Evolutionary conservation across 2,329 filamentous ascomycete species (phyloP).

Genomic region (Alternaria consortialis): DNA sequence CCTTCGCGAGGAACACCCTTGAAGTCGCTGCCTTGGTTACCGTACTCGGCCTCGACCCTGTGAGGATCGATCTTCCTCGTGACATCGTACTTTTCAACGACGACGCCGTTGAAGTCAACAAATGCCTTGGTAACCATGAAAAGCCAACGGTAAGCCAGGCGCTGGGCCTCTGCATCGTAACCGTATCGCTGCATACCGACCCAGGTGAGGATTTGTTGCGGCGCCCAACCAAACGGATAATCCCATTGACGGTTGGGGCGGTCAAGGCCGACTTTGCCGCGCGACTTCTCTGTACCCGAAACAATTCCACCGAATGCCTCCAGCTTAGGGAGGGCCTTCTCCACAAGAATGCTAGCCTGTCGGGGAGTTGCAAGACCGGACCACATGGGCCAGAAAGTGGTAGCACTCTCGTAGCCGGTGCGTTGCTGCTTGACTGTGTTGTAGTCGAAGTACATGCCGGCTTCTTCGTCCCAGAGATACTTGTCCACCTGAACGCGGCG

Average conservation of each 20-base stretch:
- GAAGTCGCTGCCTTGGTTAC: slow-evolving; percentile 94
- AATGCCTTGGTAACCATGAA: slow-evolving; percentile 99
- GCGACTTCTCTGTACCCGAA: slow-evolving; percentile 88
- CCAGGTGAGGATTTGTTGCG: slow-evolving; percentile 98
- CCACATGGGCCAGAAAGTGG: slow-evolving; percentile 98
- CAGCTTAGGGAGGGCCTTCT: slow-evolving; percentile 83
- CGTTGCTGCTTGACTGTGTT: slow-evolving; percentile 83
- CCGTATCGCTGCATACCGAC: slow-evolving; percentile 90
- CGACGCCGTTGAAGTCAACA: slow-evolving; percentile 97
- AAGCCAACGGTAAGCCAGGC: slow-evolving; percentile 93
- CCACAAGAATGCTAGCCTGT: slow-evolving; percentile 85
- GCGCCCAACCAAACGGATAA: slow-evolving; percentile 97
- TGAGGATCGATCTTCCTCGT: slow-evolving; percentile 90
- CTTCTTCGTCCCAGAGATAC: slow-evolving; percentile 89
- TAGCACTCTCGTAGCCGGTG: slow-evolving; percentile 86
- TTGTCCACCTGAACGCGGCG: slow-evolving; percentile 89
- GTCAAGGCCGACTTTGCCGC: slow-evolving; percentile 79
- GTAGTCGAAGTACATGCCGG: slow-evolving; percentile 98
- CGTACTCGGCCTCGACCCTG: slow-evolving; percentile 94
- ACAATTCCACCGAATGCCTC: slow-evolving; percentile 88
- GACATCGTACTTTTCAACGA: slow-evolving; percentile 99
- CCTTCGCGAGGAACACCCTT: slow-evolving; percentile 96
- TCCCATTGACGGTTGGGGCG: slow-evolving; percentile 98
- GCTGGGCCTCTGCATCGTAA: slow-evolving; percentile 87
- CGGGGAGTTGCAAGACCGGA: slow-evolving; percentile 84